Percentiles rank a stretch among this genome's conserved stretches.
These are phyloP conservation scores for Diversispora epigaea DNA, from an alignment of 192 early-diverging fungal species.

Conservation along the genomic window DNA sequence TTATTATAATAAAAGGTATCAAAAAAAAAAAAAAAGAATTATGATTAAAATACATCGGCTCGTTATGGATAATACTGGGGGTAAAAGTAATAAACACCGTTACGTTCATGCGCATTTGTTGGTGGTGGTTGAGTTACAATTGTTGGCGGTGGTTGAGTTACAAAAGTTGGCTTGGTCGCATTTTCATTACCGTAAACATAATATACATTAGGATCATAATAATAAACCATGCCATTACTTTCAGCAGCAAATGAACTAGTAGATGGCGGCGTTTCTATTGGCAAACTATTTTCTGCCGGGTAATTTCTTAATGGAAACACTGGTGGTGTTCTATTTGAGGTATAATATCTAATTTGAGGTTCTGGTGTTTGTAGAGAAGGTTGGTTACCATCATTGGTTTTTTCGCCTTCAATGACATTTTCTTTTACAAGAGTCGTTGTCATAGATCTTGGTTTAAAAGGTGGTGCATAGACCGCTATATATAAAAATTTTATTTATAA, in stretches of 20 bases:
- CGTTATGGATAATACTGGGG: neutral
- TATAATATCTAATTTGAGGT: conserved; percentile 12
- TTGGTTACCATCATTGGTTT: neutral
- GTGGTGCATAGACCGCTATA: conserved; percentile 24
- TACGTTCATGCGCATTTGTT: neutral
- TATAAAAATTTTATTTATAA: conserved; percentile 1
- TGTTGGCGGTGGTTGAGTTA: neutral
- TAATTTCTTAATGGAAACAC: neutral
- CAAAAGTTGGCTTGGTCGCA: neutral
- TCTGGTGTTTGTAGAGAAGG: neutral
- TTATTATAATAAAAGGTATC: neutral
- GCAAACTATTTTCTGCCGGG: conserved; percentile 2
- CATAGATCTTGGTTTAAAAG: conserved; percentile 16
- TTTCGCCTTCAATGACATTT: neutral
- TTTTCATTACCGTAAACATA: conserved; percentile 13
- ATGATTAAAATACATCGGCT: neutral
- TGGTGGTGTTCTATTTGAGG: neutral
- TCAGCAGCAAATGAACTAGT: conserved; percentile 4
- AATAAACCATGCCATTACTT: conserved; percentile 25
- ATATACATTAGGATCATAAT: conserved; percentile 32
- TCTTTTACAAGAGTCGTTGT: neutral
- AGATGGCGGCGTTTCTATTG: neutral
- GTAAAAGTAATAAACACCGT: conserved; percentile 13
- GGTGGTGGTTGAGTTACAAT: neutral
- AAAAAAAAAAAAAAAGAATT: neutral